Evolutionary conservation across 202 grass and related monocot genomes (phyloP).

Genomic region (Dendrocalamus latiflorus): DNA sequence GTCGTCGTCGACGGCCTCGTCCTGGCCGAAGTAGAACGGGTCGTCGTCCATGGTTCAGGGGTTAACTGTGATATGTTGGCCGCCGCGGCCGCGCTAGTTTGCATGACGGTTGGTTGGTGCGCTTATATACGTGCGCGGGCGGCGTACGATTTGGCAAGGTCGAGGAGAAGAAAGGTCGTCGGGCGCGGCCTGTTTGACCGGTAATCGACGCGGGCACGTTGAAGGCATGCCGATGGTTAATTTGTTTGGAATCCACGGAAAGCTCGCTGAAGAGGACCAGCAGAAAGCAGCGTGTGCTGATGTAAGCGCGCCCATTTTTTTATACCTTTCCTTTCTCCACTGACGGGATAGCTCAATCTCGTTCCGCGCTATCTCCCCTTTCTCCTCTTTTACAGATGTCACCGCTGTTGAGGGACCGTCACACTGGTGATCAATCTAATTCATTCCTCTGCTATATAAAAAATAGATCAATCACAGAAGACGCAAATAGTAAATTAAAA

Average conservation of each 20-base stretch:
- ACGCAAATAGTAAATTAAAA: too few species aligned
- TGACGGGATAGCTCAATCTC: too few species aligned
- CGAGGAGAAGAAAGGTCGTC: background rate
- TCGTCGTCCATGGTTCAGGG: background rate
- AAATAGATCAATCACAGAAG: too few species aligned
- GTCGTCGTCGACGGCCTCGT: background rate
- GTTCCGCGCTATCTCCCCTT: too few species aligned
- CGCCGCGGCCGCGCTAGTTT: background rate
- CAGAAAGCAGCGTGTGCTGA: background rate
- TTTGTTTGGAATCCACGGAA: background rate
- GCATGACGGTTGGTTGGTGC: background rate
- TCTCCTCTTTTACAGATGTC: too few species aligned
- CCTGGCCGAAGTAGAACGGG: background rate
- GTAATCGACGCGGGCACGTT: slow-evolving; percentile 6
- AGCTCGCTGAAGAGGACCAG: too few species aligned
- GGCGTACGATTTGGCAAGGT: background rate
- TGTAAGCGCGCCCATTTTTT: too few species aligned
- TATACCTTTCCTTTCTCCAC: too few species aligned
- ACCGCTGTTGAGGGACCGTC: too few species aligned
- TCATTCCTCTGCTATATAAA: too few species aligned
- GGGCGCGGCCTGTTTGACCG: slow-evolving; percentile 15
- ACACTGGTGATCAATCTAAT: accelerated
- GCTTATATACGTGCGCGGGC: too few species aligned
- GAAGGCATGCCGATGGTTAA: background rate
- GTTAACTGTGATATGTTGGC: background rate